Base-by-base conservation (phyloP, 192 early-diverging fungal genomes). In the Umbelopsis isabellina region DNA sequence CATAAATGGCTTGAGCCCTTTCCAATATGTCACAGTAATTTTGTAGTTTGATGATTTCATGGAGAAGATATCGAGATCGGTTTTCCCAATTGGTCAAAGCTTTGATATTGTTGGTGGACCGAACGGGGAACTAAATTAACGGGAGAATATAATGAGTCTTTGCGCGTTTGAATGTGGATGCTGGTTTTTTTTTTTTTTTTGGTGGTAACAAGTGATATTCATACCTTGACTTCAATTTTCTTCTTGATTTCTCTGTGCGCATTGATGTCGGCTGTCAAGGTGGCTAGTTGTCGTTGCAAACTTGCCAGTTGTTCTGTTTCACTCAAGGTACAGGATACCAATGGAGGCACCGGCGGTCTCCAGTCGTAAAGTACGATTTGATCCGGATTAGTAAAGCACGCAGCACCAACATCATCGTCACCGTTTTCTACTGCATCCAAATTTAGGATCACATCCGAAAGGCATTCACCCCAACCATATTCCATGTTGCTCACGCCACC, bases 401-500 rank as follows among this genome's bases (percentile, higher is more conserved):
- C 74, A 44, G 58, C 69, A 50, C 67, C 76, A 61, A 41, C 72
- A 25, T 67, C 35, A 68, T 49, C 73, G 23, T 78, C 68, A 5
- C 16, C 49, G 41, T 49, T 49, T 35, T 76, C 72, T 52, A 22
- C 61, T 18, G 15, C 71, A 67, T 79, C 82, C 53, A 78, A 16
- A 15, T 47, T 49, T 37, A 72, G 52, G 49, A 71, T 74, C 8
- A 67, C 69, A 13, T 71, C 65, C 15, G 83, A 72, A 18, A 88
- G 45, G 12, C 80, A 81, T 21, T 72, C 66, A 65, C 90, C 88
- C 97, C 97, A 99, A 3, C 97, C 97, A 69, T 94, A 97, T 70
- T 99, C 97, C 79, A 92, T 88, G 69, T 93, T 97, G 68, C 92
- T 90, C 2, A 94, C 89, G 33, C 92, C 93, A 46, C 96, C 96